Conservation (phyloP, 2,329 filamentous ascomycete genomes). For the Botrytis paeoniae region DNA sequence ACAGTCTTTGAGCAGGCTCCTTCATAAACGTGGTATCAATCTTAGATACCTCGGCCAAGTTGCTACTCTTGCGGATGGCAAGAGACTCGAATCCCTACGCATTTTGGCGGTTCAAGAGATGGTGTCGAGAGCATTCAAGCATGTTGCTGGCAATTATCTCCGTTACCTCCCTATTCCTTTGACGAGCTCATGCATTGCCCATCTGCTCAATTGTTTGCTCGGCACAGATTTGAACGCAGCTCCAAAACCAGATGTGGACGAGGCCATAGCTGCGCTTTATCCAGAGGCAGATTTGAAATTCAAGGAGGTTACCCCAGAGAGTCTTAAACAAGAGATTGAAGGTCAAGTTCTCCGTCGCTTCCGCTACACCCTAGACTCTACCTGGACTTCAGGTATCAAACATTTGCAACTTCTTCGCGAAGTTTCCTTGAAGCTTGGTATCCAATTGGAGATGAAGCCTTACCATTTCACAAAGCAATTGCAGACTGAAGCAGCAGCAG, state of each 20-base stretch:
- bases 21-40: conserved; percentile 98
- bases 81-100: conserved; percentile 72
- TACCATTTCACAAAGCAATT: conserved; percentile 61
- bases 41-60: conserved; percentile 90
- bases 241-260: conserved; percentile 74
- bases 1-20: conserved; percentile 78
- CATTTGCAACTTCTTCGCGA: conserved; percentile 86
- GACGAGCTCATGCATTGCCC: conserved; percentile 73
- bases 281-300: conserved; percentile 79
- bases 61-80: conserved; percentile 65
- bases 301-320: conserved; percentile 72
- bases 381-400: conserved; percentile 67
- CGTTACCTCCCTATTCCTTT: conserved; percentile 76
- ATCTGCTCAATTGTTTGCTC: conserved; percentile 90
- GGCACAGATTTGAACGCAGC: conserved; percentile 73
- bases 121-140: conserved; percentile 94
- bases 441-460: conserved; percentile 79
- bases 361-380: conserved; percentile 66
- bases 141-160: conserved; percentile 76
- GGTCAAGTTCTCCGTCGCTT: conserved; percentile 71
- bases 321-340: conserved; percentile 66
- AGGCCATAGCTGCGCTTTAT: conserved; percentile 71
- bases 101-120: conserved; percentile 85
- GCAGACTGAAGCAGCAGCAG: conserved; percentile 37
- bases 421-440: conserved; percentile 80